Evolutionary conservation across 352 stramenopile species (phyloP).

Genomic region (Globisporangium carolinianum): DNA sequence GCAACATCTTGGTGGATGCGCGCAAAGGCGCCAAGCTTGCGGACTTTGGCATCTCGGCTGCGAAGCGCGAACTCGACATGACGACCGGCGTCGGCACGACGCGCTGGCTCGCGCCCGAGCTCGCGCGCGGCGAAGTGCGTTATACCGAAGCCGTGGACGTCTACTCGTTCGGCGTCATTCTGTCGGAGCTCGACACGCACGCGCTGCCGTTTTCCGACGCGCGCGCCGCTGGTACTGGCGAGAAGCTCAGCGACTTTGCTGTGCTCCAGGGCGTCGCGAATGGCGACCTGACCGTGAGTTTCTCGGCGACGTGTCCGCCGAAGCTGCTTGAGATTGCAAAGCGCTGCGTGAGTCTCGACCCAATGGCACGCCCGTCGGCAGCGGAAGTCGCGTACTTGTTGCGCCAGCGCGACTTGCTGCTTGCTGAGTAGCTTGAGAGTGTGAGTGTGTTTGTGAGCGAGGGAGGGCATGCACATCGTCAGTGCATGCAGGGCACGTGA

Average conservation of each 20-base stretch:
- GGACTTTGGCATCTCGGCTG: constrained; percentile 60
- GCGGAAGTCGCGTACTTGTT: constrained; percentile 57
- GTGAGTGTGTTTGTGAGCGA: neutral
- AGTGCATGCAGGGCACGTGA: too few relatives aligned
- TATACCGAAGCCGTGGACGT: constrained; percentile 67
- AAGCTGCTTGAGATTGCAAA: constrained; percentile 42
- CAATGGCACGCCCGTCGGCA: constrained; percentile 39
- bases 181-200: constrained; percentile 67
- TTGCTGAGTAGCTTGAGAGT: constrained; percentile 14
- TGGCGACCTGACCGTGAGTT: constrained; percentile 28
- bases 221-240: constrained; percentile 15
- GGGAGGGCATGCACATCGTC: too few relatives aligned
- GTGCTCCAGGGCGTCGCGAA: constrained; percentile 51
- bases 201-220: constrained; percentile 53
- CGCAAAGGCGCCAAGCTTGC: constrained; percentile 58
- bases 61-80: constrained; percentile 51
- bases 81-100: constrained; percentile 54
- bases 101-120: constrained; percentile 57
- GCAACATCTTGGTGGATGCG: constrained; percentile 58
- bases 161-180: constrained; percentile 62
- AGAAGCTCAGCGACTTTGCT: constrained; percentile 47
- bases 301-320: constrained; percentile 31
- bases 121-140: constrained; percentile 44
- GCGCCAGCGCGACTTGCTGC: constrained; percentile 39
- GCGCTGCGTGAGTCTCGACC: constrained; percentile 45